Conservation (phyloP, 768 basidiomycete genomes). For the Pulveroboletus frians region DNA sequence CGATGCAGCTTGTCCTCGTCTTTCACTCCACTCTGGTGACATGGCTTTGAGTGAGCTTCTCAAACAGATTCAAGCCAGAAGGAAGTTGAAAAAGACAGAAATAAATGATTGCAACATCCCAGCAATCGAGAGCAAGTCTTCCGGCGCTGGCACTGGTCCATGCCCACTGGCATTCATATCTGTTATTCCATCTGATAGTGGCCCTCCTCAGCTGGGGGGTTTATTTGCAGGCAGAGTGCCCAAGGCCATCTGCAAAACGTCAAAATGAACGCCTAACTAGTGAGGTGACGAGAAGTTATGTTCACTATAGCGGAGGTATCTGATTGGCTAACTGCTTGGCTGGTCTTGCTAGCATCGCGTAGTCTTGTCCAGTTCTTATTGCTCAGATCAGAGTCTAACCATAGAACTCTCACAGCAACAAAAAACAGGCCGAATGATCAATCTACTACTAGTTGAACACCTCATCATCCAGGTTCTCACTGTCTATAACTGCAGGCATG, state of each 20-base stretch:
- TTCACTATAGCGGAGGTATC: no score
- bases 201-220: conserved; percentile 75
- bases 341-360: no score
- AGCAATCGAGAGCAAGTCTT: conserved; percentile 42
- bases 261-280: no score
- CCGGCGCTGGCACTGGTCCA: conserved; percentile 37
- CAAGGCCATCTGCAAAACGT: conserved; percentile 34
- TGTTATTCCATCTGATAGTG: conserved; percentile 30
- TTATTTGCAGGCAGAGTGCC: conserved; percentile 92
- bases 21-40: background rate
- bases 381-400: no score
- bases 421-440: no score
- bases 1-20: background rate
- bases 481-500: no score
- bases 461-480: no score
- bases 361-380: no score
- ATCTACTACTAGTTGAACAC: no score
- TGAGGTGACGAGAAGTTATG: no score
- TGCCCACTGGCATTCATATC: conserved; percentile 19
- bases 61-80: conserved; percentile 80
- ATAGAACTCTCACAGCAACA: no score
- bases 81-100: conserved; percentile 71
- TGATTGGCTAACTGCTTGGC: no score
- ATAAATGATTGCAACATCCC: conserved; percentile 83
- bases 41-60: conserved; percentile 78